Evolutionary conservation across 176 grass and related monocot species (phyloP).

Genomic region (Phoenix roebelenii): DNA sequence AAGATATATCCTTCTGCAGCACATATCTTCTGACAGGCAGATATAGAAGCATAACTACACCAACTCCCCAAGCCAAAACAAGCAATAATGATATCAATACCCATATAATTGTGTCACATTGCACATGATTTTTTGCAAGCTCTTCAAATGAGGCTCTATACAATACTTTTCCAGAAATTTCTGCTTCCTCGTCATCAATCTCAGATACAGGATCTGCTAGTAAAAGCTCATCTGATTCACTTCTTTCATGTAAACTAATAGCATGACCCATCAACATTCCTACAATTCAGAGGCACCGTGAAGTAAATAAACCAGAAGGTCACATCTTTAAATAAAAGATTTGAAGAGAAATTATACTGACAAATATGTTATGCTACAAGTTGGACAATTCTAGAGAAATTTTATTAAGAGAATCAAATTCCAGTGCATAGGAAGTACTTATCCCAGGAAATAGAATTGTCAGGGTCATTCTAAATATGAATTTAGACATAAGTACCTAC

Average conservation of each 20-base stretch:
- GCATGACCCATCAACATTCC: slow-evolving; percentile 45
- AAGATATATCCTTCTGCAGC: slow-evolving; percentile 50
- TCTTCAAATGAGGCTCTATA: slow-evolving; percentile 60
- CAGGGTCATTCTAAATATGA: no score
- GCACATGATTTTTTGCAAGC: slow-evolving; percentile 30
- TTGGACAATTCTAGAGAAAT: no score
- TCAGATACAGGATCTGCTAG: slow-evolving; percentile 35
- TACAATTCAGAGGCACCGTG: neutral
- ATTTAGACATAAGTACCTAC: no score
- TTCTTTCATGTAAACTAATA: slow-evolving; percentile 39
- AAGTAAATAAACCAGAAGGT: no score
- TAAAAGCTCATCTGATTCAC: slow-evolving; percentile 30
- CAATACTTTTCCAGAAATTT: slow-evolving; percentile 24
- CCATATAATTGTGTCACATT: slow-evolving; percentile 62
- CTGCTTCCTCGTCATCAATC: slow-evolving; percentile 20
- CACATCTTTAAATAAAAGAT: no score
- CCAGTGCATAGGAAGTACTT: no score
- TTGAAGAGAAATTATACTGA: no score
- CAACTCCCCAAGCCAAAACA: slow-evolving; percentile 61
- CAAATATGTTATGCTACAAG: no score
- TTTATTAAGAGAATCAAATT: no score
- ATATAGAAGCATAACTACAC: slow-evolving; percentile 61
- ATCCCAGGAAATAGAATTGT: no score
- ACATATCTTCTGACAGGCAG: slow-evolving; percentile 59
- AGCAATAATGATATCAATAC: slow-evolving; percentile 56